A percentile compares a stretch with the other conserved stretches of the same genome.
Evolutionary conservation across 306 rosid genomes (phyloP).

Genomic region (Dryas octopetala): DNA sequence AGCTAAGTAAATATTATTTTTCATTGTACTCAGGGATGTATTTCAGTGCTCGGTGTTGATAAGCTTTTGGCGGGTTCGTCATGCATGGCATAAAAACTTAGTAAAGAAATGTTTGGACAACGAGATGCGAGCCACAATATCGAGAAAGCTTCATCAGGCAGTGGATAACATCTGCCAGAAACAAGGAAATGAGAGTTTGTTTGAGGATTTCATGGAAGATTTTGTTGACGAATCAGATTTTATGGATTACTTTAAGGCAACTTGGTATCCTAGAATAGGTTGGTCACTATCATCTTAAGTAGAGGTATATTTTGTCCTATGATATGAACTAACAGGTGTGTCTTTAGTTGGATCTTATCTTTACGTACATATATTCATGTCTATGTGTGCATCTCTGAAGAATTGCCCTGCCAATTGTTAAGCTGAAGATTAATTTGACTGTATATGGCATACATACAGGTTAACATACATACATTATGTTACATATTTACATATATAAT

Average conservation of each 20-base stretch:
- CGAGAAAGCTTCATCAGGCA: conserved; percentile 54
- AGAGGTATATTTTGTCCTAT: conserved; percentile 10
- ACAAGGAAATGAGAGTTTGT: conserved; percentile 51
- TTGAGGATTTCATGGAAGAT: conserved; percentile 72
- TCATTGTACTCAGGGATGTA: conserved; percentile 68
- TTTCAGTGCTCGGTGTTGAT: conserved; percentile 77
- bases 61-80: conserved; percentile 81
- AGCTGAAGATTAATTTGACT: conserved; percentile 2
- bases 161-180: conserved; percentile 55
- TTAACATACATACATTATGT: background rate
- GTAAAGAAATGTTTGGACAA: conserved; percentile 51
- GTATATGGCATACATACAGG: background rate
- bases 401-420: background rate
- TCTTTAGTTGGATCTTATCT: background rate
- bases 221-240: conserved; percentile 65
- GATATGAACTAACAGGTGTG: background rate
- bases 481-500: background rate
- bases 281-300: conserved; percentile 34
- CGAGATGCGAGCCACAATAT: conserved; percentile 63
- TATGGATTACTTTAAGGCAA: conserved; percentile 83
- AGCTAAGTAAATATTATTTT: conserved; percentile 24
- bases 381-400: background rate
- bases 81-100: conserved; percentile 82
- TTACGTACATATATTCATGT: background rate
- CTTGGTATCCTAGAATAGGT: conserved; percentile 87